These are phyloP conservation scores for Plenodomus tracheiphilus DNA, from an alignment of 2,329 filamentous ascomycete species.

Conservation along the genomic window DNA sequence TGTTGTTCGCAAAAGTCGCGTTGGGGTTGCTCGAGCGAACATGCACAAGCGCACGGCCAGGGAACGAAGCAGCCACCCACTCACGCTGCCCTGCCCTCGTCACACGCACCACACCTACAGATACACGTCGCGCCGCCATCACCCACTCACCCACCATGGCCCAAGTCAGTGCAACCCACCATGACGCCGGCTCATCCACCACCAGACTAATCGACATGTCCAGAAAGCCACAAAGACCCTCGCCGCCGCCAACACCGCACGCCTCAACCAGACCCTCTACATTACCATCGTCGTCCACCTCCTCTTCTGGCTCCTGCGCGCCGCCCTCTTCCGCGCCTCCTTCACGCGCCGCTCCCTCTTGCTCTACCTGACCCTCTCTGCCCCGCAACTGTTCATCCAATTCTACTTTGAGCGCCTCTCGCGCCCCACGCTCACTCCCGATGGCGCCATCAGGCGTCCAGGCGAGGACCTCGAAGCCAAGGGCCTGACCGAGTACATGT, in stretches of 20 bases:
- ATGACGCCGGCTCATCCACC: not conserved
- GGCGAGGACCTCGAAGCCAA: conserved; percentile 87
- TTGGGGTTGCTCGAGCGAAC: conserved; percentile 20
- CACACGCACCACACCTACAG: not conserved
- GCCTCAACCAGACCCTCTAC: conserved; percentile 80
- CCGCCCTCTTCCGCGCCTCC: conserved; percentile 64
- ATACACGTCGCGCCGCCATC: not conserved
- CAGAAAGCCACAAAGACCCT: conserved; percentile 61
- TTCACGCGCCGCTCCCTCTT: conserved; percentile 58
- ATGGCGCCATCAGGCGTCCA: conserved; percentile 66
- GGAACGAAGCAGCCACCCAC: not conserved
- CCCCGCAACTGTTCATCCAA: conserved; percentile 77
- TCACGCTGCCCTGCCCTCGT: too few relatives aligned
- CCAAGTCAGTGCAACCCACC: conserved; percentile 18
- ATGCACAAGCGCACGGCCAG: not conserved
- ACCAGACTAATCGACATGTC: not conserved
- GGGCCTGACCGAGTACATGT: conserved; percentile 96
- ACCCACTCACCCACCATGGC: conserved; percentile 21
- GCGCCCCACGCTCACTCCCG: conserved; percentile 71
- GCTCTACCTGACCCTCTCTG: conserved; percentile 72
- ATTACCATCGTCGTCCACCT: conserved; percentile 72
- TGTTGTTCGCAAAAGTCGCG: conserved; percentile 13
- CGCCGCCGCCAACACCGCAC: conserved; percentile 76
- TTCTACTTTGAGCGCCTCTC: conserved; percentile 83
- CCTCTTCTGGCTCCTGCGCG: conserved; percentile 73